Base-by-base conservation (phyloP, 2,329 filamentous ascomycete species). In the Fusarium sp. region DNA sequence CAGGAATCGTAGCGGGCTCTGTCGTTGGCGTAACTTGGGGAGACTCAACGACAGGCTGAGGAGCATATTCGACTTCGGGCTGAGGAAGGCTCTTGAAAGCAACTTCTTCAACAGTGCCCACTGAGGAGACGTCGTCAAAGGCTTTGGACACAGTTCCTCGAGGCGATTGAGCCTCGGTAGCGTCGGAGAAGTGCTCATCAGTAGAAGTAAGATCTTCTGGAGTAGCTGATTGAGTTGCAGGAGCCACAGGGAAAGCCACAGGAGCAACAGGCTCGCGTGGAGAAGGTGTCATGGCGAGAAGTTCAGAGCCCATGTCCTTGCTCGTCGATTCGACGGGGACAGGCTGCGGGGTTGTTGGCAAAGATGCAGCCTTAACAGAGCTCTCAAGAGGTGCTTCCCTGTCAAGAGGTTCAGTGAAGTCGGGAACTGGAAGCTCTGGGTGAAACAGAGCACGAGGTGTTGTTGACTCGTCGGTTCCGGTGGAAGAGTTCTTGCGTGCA, bases 401-500 rank as follows among this genome's bases (percentile, higher is more conserved):
- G 10, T 70, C 46, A 27, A 44, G 22, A 22, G 33, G 14, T 16
- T 69, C 64, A 11, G 38, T 42, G 5, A 40, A 27, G 33, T 38
- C 14, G n/a, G 69, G 46, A 27, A 46, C 60, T 9, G 78, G 79
- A 14, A 83, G 71, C 46, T 79, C 77, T 11, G 80, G 81, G 64
- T 69, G 78, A n/a, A 72, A 65, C 20, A 85, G 86, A 6, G 91
- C 91, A 69, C 90, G 93, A 1, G 93, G 93, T 1, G 93, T 95
- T 1, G 93, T 95, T 1, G 88, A 87, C 77, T 94, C 89, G 72
- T 91, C 85, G 7, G 92, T 93, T 51, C 86, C 91, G 10, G 91
- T 82, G 31, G 87, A 78, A 58, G 91, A 88, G 10, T 83, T 77
- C 11, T 80, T 77, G 5, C 82, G 79, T 2, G 77, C 73, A 22